These are phyloP conservation scores for Aspergillus indologenus DNA, from an alignment of 495 filamentous ascomycete genomes.

Conservation along the genomic window DNA sequence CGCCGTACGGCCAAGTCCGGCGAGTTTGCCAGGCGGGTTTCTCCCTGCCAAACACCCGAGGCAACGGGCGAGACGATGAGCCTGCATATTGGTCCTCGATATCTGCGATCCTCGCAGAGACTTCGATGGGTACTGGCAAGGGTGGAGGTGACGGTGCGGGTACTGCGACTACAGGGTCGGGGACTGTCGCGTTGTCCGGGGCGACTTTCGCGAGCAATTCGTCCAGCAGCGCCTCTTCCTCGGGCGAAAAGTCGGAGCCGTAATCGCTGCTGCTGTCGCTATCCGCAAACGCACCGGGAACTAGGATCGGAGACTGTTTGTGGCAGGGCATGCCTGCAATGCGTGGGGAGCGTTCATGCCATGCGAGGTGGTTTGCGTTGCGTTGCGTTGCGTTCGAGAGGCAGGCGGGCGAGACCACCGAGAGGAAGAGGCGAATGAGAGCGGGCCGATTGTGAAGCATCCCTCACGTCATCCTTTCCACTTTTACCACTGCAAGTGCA, in stretches of 20 bases:
- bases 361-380: background rate
- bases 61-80: constrained; percentile 31
- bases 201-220: constrained; percentile 40
- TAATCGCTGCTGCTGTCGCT: constrained; percentile 53
- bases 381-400: background rate
- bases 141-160: constrained; percentile 11
- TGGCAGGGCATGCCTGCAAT: constrained; percentile 43
- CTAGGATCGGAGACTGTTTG: constrained; percentile 15
- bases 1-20: constrained; percentile 13
- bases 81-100: constrained; percentile 39
- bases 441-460: background rate
- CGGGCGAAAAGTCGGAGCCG: constrained; percentile 67
- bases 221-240: constrained; percentile 55
- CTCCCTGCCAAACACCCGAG: constrained; percentile 43
- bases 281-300: constrained; percentile 19
- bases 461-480: background rate
- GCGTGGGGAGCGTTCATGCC: constrained; percentile 21
- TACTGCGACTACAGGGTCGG: constrained; percentile 3
- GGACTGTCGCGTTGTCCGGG: constrained; percentile 25
- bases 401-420: background rate
- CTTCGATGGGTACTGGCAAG: constrained; percentile 10
- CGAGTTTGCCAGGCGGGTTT: constrained; percentile 35
- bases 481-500: background rate
- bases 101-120: constrained; percentile 20
- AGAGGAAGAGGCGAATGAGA: background rate